A percentile compares a stretch with the other conserved stretches of the same genome.
Conservation (phyloP, 1,139 yeast species). For the Candida anutae region DNA sequence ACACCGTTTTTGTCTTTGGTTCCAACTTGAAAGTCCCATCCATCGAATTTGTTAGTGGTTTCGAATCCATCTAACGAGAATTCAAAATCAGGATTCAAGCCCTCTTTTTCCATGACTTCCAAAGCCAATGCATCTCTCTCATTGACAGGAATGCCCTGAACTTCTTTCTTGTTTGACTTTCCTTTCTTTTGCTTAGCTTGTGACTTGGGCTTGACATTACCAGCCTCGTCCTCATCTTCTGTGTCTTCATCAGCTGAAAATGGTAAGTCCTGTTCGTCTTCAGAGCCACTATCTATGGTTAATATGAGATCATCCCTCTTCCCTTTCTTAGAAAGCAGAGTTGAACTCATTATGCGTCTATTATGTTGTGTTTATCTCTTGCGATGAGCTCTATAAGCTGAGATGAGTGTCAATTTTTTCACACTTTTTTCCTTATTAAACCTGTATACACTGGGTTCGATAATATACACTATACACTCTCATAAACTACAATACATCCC, state of each 20-base stretch:
- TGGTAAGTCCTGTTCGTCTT: constrained; percentile 14
- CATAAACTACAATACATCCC: no score
- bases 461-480: no score
- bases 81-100: constrained; percentile 65
- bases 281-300: constrained; percentile 60
- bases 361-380: no score
- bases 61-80: constrained; percentile 52
- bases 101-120: constrained; percentile 34
- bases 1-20: constrained; percentile 16
- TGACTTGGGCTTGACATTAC: constrained; percentile 6
- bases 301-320: constrained; percentile 20
- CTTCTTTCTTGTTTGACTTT: constrained; percentile 11
- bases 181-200: constrained; percentile 11
- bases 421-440: no score
- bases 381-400: no score
- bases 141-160: constrained; percentile 8
- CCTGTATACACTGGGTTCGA: no score
- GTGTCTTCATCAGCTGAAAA: constrained; percentile 15
- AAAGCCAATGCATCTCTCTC: constrained; percentile 9
- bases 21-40: constrained; percentile 74
- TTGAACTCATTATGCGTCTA: no score
- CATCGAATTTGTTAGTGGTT: constrained; percentile 46
- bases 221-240: constrained; percentile 10
- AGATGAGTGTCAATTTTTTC: no score
- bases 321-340: no score